Evolutionary conservation across 768 basidiomycete genomes (phyloP), one percentile per base, ranked within the genome.

Genomic region (Mrakia frigida): DNA sequence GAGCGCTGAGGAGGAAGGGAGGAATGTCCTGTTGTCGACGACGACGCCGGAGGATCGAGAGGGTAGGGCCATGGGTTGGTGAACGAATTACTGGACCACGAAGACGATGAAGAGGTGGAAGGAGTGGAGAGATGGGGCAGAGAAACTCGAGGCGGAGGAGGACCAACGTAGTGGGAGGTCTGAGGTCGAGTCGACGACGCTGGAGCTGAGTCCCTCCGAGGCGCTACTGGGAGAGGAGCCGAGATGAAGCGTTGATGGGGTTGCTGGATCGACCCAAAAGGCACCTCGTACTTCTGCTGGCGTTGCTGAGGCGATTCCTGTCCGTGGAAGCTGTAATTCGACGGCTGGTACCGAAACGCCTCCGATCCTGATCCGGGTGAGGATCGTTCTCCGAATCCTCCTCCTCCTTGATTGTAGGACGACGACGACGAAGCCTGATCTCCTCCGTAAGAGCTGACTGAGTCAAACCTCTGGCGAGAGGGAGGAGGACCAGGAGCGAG

Each of bases 181-280:
- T 25, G 65, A 39, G 65, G 65, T 1, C 65, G 65, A 35, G 18
- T n/a, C 11, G 37, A 18, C 39, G 65, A 41, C 1, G 65, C n/a
- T 2, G 39, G 18, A 4, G 65, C 35, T 6, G 65, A 68, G 21
- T 41, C 25, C 10, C 63, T 23, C 3, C 35, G 21, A 39, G 13
- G 63, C 13, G 65, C 14, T 9, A 39, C 21, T 18, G 65, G 65
- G 5, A 68, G 35, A 21, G 37, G 37, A 39, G 35, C 65, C 14
- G 65, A 68, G 35, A 68, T 68, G 23, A 21, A 68, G 37, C 37
- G 65, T 37, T 68, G 65, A n/a, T 43, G 25, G 23, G 65, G 65
- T 7, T 41, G 65, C 23, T 68, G 37, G 6, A 21, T 25, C 35
- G 37, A 5, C 65, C 6, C 9, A 11, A 21, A 18, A 23, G 65